A percentile compares a stretch with the other conserved stretches of the same genome.
phyloP scores from a whole-genome alignment of 352 stramenopile species.

The Phytophthora melonis region DNA sequence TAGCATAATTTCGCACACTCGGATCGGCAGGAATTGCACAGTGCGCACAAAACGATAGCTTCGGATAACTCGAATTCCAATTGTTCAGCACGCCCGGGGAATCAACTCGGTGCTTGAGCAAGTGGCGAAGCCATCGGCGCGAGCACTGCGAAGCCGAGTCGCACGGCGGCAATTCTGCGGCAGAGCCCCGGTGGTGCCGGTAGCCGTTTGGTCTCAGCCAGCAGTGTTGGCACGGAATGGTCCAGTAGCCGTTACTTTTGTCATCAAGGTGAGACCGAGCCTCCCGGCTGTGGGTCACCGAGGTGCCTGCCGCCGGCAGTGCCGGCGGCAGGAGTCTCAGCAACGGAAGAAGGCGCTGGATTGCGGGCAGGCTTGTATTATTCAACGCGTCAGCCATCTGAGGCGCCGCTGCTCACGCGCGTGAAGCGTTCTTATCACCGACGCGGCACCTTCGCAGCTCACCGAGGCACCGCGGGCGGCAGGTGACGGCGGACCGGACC shows the following conservation, averaged over 20 bases:
- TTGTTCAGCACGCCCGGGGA: slow-evolving; percentile 30
- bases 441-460: slow-evolving; percentile 6
- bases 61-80: slow-evolving; percentile 21
- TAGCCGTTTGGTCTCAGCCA: not conserved
- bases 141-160: slow-evolving; percentile 5
- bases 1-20: slow-evolving; percentile 33
- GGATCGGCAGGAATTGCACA: slow-evolving; percentile 35
- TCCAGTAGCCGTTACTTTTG: not conserved
- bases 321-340: too few species aligned
- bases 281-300: too few species aligned
- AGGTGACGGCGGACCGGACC: not conserved
- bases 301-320: too few species aligned
- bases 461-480: slow-evolving; percentile 1
- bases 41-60: slow-evolving; percentile 5
- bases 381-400: too few species aligned
- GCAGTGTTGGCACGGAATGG: not conserved
- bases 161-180: not conserved
- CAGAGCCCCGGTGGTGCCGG: not conserved
- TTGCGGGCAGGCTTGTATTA: too few species aligned
- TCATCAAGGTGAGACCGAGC: not conserved
- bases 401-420: not conserved
- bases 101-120: slow-evolving; percentile 1
- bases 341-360: too few species aligned
- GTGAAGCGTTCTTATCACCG: not conserved
- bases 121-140: not conserved